A percentile compares a stretch with the other conserved stretches of the same genome.
Conservation (phyloP, 164 flowering plant species). For the Berberis thunbergii region DNA sequence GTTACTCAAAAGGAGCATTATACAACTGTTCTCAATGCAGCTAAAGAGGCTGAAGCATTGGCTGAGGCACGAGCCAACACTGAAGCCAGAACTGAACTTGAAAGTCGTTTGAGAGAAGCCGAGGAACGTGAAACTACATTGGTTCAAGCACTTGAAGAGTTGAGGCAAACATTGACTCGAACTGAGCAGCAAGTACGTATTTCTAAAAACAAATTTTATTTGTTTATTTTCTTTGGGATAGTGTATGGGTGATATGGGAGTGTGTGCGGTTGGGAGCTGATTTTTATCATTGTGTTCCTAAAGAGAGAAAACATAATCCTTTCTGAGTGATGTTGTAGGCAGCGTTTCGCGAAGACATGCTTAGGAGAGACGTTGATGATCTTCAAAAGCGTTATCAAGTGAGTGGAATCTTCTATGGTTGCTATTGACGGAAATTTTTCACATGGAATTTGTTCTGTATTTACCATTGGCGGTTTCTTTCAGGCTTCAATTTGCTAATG, state of each 20-base stretch:
- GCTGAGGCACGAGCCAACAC: slow-evolving; percentile 90
- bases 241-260: no score
- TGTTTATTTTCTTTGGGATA: no score
- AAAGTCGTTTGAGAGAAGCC: slow-evolving; percentile 79
- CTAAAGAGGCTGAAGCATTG: slow-evolving; percentile 91
- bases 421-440: background rate
- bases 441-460: background rate
- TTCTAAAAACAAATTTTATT: background rate
- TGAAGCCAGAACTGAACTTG: slow-evolving; percentile 93
- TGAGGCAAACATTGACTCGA: slow-evolving; percentile 79
- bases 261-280: no score
- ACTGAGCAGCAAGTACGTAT: slow-evolving; percentile 82
- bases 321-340: slow-evolving; percentile 36
- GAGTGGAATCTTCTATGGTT: slow-evolving; percentile 10
- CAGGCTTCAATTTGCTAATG: slow-evolving; percentile 1
- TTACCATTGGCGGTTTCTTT: background rate
- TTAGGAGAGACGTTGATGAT: slow-evolving; percentile 85
- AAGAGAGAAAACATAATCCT: background rate
- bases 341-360: slow-evolving; percentile 85
- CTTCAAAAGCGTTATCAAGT: slow-evolving; percentile 96
- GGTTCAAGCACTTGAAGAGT: slow-evolving; percentile 87
- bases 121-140: slow-evolving; percentile 91
- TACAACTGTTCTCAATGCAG: slow-evolving; percentile 72
- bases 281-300: no score
- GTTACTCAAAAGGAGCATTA: slow-evolving; percentile 79